These are phyloP conservation scores for Lepidopterella palustris DNA, from an alignment of 495 filamentous ascomycete species.

Conservation along the genomic window DNA sequence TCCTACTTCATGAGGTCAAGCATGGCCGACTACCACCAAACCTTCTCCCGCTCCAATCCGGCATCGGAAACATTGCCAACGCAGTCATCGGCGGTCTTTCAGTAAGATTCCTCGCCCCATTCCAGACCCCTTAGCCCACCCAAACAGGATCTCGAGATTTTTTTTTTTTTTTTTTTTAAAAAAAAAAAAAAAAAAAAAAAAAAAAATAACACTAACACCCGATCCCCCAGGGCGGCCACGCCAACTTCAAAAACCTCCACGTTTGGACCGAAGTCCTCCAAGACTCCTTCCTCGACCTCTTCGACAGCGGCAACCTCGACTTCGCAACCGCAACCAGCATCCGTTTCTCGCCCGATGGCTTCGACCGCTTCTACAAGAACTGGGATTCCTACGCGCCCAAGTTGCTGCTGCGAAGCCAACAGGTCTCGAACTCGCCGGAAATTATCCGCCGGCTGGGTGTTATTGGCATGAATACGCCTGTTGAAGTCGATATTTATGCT, in stretches of 20 bases:
- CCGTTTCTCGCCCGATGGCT: slow-evolving; percentile 85
- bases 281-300: slow-evolving; percentile 89
- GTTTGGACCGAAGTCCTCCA: slow-evolving; percentile 95
- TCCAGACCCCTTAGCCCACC: too few species aligned
- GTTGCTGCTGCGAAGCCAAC: slow-evolving; percentile 79
- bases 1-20: slow-evolving; percentile 73
- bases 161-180: too few species aligned
- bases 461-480: slow-evolving; percentile 94
- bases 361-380: slow-evolving; percentile 85
- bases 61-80: slow-evolving; percentile 93
- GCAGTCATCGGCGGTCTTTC: slow-evolving; percentile 81
- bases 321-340: slow-evolving; percentile 90
- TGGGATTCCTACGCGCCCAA: slow-evolving; percentile 77
- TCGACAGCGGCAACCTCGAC: slow-evolving; percentile 83
- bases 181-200: not conserved
- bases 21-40: slow-evolving; percentile 70
- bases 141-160: too few species aligned
- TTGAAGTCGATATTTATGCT: slow-evolving; percentile 91
- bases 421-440: slow-evolving; percentile 88
- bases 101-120: slow-evolving; percentile 32
- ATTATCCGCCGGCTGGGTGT: slow-evolving; percentile 84
- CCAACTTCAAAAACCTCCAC: slow-evolving; percentile 79
- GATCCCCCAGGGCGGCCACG: slow-evolving; percentile 44
- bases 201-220: slow-evolving; percentile 1
- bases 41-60: slow-evolving; percentile 78